Base-by-base conservation (phyloP, 2,329 filamentous ascomycete genomes). In the Aspergillus jensenii region DNA sequence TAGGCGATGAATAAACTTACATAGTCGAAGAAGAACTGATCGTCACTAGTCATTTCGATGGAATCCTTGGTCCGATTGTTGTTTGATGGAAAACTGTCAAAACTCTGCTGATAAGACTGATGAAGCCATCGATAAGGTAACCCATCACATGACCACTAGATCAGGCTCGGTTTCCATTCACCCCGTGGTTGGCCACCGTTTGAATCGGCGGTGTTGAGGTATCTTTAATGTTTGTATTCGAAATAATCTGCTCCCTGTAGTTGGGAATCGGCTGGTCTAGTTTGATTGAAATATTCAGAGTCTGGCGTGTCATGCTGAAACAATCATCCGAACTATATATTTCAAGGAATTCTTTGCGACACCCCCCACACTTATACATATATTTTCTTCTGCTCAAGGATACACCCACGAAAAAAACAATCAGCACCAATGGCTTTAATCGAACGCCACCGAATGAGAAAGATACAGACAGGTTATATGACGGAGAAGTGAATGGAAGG, bases 11-110 rank as follows among this genome's bases (percentile, higher is more conserved):
- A 19, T 12, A n/a, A 37, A 52, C 87, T 81, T 78, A 93, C 90
- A 71, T 89, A 82, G 76, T 91, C 89, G 64, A 91, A 78, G 71
- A 93, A 89, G 68, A 89, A 87, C 77, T 91, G 87, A 71, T 91
- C 89, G 72, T 93, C 89, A 71, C 85, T 86, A 65, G 90, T 88
- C 90, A 93, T 93, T 65, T 70, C 83, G 75, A 58, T 48, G 47
- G n/a, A 40, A 37, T 7, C 44, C 17, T 27, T 46, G 40, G 21
- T 39, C 35, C 15, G 49, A 40, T 15, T 27, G 55, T 52, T 49
- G 33, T 11, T 21, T 51, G 48, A 43, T 41, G 35, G 17, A 17
- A 37, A 37, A 47, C 48, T 39, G 21, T 39, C 37, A 47, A 52
- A 46, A 41, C 37, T 31, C 8, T 17, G 44, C 45, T 45, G 56